Evolutionary conservation across 768 basidiomycete genomes (phyloP).

Genomic region (Erythrobasidium yunnanense): DNA sequence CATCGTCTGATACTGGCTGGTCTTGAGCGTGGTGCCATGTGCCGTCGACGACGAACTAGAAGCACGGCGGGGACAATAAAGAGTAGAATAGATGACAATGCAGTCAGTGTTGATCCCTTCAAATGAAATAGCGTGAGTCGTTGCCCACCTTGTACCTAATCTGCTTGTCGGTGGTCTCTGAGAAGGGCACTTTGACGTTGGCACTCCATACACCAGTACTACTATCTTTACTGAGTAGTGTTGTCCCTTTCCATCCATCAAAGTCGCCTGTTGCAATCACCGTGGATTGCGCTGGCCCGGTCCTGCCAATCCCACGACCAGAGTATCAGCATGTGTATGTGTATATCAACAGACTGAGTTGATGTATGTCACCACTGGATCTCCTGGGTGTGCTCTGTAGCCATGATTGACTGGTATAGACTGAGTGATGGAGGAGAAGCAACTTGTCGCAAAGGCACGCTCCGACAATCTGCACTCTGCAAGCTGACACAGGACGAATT

Average conservation of each 20-base stretch:
- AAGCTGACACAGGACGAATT: too few species aligned
- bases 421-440: too few species aligned
- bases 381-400: too few species aligned
- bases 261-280: slow-evolving; percentile 21
- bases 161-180: not conserved
- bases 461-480: too few species aligned
- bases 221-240: not conserved
- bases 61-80: too few species aligned
- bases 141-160: slow-evolving; percentile 22
- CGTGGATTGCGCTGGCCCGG: slow-evolving; percentile 15
- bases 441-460: too few species aligned
- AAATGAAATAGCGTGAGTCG: too few species aligned
- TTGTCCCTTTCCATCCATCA: slow-evolving; percentile 22
- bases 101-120: too few species aligned
- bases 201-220: slow-evolving; percentile 2
- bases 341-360: too few species aligned
- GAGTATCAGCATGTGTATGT: not conserved
- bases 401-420: too few species aligned
- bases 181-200: not conserved
- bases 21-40: slow-evolving; percentile 22
- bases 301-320: slow-evolving; percentile 10
- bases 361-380: too few species aligned
- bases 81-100: too few species aligned
- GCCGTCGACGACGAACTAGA: slow-evolving; percentile 22
- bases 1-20: not conserved